A percentile compares a stretch with the other conserved stretches of the same genome.
Conservation (phyloP, 1,139 yeast genomes). For the Yamadazyma pseudoaaseri region DNA sequence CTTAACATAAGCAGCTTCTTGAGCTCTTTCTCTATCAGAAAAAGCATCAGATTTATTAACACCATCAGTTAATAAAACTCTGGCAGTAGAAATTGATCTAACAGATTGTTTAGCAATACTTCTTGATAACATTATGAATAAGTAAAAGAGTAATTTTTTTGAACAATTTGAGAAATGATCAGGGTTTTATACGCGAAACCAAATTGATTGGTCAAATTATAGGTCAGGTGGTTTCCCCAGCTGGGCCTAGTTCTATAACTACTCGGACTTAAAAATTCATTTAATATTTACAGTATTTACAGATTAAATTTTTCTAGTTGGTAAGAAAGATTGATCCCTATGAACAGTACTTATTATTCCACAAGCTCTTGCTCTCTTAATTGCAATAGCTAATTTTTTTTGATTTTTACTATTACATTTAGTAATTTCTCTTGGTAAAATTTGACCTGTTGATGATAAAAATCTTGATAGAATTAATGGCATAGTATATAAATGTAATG, state of each 20-base stretch:
- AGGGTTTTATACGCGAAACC: slow-evolving; percentile 1
- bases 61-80: slow-evolving; percentile 29
- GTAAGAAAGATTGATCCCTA: slow-evolving; percentile 48
- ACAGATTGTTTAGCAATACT: slow-evolving; percentile 29
- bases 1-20: slow-evolving; percentile 43
- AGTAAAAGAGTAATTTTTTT: slow-evolving; percentile 1
- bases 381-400: slow-evolving; percentile 61
- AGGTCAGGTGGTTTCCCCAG: not conserved
- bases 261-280: not conserved
- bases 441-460: slow-evolving; percentile 63
- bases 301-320: slow-evolving; percentile 34
- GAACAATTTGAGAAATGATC: not conserved
- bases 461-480: slow-evolving; percentile 63
- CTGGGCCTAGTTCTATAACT: not conserved
- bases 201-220: slow-evolving; percentile 1
- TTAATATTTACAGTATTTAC: slow-evolving; percentile 1
- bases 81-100: slow-evolving; percentile 41
- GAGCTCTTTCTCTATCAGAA: slow-evolving; percentile 46
- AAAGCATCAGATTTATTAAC: slow-evolving; percentile 30
- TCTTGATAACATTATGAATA: slow-evolving; percentile 32
- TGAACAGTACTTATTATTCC: slow-evolving; percentile 67
- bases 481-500: slow-evolving; percentile 62
- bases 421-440: slow-evolving; percentile 64
- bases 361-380: slow-evolving; percentile 65
- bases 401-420: slow-evolving; percentile 64